Evolutionary conservation across 768 basidiomycete genomes (phyloP).

Genomic region (Boletus subparvulus): DNA sequence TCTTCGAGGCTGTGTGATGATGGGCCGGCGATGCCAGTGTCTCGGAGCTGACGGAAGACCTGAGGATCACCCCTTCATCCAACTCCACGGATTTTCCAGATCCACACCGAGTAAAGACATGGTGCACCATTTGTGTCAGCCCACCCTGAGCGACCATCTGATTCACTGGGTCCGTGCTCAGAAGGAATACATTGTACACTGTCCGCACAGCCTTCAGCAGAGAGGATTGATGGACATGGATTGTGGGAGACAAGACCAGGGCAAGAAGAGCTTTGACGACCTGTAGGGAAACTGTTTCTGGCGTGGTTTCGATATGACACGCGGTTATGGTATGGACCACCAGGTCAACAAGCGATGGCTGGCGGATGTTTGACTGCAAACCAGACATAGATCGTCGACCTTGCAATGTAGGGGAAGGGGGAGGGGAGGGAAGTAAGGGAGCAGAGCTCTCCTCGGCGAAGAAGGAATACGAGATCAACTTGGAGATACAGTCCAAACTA

Average conservation of each 20-base stretch:
- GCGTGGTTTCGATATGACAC: constrained; percentile 84
- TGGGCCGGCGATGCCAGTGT: constrained; percentile 7
- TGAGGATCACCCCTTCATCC: constrained; percentile 16
- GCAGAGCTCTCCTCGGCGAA: constrained; percentile 67
- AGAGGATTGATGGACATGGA: constrained; percentile 92
- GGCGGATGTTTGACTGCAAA: constrained; percentile 51
- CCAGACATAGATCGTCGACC: constrained; percentile 42
- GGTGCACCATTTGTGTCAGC: constrained; percentile 96
- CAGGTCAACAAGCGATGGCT: constrained; percentile 83
- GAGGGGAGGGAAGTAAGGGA: constrained; percentile 63
- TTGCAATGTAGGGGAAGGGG: constrained; percentile 62
- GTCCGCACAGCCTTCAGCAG: constrained; percentile 95
- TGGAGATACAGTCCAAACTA: constrained; percentile 95
- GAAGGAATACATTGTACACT: constrained; percentile 96
- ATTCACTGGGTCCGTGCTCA: constrained; percentile 87
- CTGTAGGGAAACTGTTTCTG: constrained; percentile 90
- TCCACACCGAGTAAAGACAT: constrained; percentile 85
- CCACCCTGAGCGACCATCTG: constrained; percentile 99
- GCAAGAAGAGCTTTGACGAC: constrained; percentile 94
- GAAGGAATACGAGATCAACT: constrained; percentile 96
- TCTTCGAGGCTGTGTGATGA: constrained; percentile 2
- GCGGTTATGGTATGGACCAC: constrained; percentile 94
- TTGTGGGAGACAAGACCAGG: constrained; percentile 81
- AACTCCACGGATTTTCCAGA: constrained; percentile 25
- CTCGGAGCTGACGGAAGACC: constrained; percentile 27